A percentile compares a stretch with the other conserved stretches of the same genome.
These are phyloP conservation scores for Paracamarosporium sp. DNA, from an alignment of 2,329 filamentous ascomycete genomes.

Conservation along the genomic window DNA sequence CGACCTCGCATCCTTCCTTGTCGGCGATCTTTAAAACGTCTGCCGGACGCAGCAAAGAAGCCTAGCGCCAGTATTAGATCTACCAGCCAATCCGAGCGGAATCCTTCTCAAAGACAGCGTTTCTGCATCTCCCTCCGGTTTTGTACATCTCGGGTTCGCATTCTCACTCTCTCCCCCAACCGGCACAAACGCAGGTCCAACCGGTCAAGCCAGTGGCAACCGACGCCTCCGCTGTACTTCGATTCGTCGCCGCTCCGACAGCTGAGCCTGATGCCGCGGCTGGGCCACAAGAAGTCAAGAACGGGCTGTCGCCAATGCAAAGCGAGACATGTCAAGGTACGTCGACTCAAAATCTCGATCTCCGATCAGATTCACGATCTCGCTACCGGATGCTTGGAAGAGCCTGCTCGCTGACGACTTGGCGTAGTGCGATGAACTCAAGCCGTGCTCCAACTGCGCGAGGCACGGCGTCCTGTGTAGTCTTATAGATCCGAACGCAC, in stretches of 20 bases:
- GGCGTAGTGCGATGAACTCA: constrained; percentile 46
- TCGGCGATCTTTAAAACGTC: constrained; percentile 11
- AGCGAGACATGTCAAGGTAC: constrained; percentile 46
- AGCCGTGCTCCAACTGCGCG: constrained; percentile 46
- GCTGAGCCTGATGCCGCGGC: constrained; percentile 38
- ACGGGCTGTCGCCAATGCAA: constrained; percentile 46
- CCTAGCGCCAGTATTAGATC: constrained; percentile 19
- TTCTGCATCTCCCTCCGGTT: constrained; percentile 11
- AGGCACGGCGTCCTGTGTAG: constrained; percentile 46
- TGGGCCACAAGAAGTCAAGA: constrained; percentile 47
- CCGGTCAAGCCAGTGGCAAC: constrained; percentile 16
- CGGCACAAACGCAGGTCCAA: constrained; percentile 1
- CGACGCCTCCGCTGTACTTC: background rate
- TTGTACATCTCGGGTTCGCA: constrained; percentile 28
- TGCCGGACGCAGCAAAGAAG: constrained; percentile 17
- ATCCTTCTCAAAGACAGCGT: constrained; percentile 16
- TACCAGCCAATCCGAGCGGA: constrained; percentile 19
- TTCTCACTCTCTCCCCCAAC: constrained; percentile 9
- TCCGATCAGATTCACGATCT: constrained; percentile 6
- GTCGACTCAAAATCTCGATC: background rate
- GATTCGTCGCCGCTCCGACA: constrained; percentile 15
- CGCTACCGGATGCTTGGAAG: constrained; percentile 6
- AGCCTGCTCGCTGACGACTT: constrained; percentile 15
- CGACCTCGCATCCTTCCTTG: constrained; percentile 7
- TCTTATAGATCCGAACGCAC: constrained; percentile 32